Evolutionary conservation across 2,329 filamentous ascomycete species (phyloP).

Genomic region (Aspergillus luchuensis): DNA sequence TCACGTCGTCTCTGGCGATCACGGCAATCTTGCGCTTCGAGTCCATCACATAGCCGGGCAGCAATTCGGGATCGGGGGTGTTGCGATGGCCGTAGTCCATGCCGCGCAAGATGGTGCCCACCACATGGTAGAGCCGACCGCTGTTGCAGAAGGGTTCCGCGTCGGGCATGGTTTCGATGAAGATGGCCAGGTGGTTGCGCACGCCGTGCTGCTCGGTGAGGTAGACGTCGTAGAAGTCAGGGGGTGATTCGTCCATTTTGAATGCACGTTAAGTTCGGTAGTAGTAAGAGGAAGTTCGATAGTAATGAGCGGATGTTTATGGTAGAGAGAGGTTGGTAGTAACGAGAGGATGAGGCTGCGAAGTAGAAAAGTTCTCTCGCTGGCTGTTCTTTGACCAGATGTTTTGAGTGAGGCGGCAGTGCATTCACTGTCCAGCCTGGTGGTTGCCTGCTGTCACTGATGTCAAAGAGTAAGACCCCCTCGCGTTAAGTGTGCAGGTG

Average conservation of each 20-base stretch:
- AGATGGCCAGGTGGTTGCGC: slow-evolving; percentile 22
- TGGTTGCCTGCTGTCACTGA: too few species aligned
- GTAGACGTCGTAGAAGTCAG: slow-evolving; percentile 16
- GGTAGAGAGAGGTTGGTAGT: too few species aligned
- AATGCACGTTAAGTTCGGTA: fast-evolving
- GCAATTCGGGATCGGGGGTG: slow-evolving; percentile 11
- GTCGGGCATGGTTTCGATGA: slow-evolving; percentile 21
- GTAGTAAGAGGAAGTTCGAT: not conserved
- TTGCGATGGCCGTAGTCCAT: slow-evolving; percentile 18
- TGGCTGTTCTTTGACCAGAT: too few species aligned
- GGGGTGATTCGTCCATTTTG: not conserved
- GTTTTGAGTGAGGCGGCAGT: too few species aligned
- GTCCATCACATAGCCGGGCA: slow-evolving; percentile 12
- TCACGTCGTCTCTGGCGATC: slow-evolving; percentile 17
- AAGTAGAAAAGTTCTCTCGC: too few species aligned
- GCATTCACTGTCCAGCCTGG: too few species aligned
- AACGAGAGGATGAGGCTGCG: too few species aligned
- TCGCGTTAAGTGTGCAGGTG: too few species aligned
- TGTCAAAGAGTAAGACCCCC: too few species aligned
- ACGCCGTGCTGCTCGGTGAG: slow-evolving; percentile 19
- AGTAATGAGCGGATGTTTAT: too few species aligned
- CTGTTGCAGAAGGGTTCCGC: not conserved
- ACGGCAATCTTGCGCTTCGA: slow-evolving; percentile 20
- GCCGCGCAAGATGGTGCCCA: slow-evolving; percentile 22
- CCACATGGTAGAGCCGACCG: slow-evolving; percentile 20